Conservation (phyloP, 2,329 filamentous ascomycete genomes). For the Shiraia bambusicola region DNA sequence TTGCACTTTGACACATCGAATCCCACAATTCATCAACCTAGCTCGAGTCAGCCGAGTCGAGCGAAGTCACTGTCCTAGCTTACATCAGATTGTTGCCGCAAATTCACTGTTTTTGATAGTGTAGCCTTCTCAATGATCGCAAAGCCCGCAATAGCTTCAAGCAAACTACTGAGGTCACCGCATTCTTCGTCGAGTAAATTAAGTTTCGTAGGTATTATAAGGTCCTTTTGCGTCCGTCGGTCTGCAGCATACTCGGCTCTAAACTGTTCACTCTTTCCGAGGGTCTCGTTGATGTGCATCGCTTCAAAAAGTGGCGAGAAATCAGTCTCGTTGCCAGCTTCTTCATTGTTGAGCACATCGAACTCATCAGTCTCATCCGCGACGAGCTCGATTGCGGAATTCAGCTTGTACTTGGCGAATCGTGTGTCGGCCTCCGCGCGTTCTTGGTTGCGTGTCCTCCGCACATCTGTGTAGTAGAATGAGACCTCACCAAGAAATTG, state of each 20-base stretch:
- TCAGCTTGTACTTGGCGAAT: conserved; percentile 82
- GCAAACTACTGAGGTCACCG: conserved; percentile 78
- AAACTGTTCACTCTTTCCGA: conserved; percentile 91
- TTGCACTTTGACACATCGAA: conserved; percentile 89
- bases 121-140: conserved; percentile 95
- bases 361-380: conserved; percentile 95
- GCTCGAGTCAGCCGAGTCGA: not conserved
- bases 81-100: conserved; percentile 79
- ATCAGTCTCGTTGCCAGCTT: conserved; percentile 78
- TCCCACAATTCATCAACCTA: conserved; percentile 98
- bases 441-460: conserved; percentile 79
- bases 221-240: conserved; percentile 84
- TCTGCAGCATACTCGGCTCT: conserved; percentile 89
- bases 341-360: conserved; percentile 89
- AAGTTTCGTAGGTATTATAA: conserved; percentile 76
- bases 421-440: conserved; percentile 74
- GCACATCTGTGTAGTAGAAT: conserved; percentile 91
- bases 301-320: conserved; percentile 95
- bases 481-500: conserved; percentile 95
- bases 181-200: conserved; percentile 81
- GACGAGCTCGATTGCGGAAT: conserved; percentile 92
- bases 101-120: conserved; percentile 79
- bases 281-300: conserved; percentile 91
- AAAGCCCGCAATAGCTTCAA: conserved; percentile 94
- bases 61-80: conserved; percentile 26